A percentile compares a stretch with the other conserved stretches of the same genome.
Evolutionary conservation across 2,329 filamentous ascomycete species (phyloP).

Genomic region (Colletotrichum sojae): DNA sequence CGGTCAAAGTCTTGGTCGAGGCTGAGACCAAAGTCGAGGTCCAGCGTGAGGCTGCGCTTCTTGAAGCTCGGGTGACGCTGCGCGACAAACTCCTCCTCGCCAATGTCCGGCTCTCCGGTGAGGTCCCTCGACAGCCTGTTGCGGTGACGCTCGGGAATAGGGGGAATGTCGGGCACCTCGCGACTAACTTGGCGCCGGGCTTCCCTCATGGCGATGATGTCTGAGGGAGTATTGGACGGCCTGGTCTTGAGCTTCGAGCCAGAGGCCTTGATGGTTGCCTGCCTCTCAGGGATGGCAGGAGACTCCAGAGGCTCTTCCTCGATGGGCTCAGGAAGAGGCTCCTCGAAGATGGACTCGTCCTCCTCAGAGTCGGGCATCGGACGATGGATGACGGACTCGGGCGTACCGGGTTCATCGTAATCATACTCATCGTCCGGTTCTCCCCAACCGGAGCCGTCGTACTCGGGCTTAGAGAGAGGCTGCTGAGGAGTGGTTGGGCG

Average conservation of each 20-base stretch:
- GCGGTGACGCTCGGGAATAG: conserved; percentile 73
- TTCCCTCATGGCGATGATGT: conserved; percentile 87
- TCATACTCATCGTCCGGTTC: conserved; percentile 68
- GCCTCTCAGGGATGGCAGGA: conserved; percentile 81
- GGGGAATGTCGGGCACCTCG: conserved; percentile 73
- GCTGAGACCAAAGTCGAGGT: conserved; percentile 87
- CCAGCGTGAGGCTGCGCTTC: conserved; percentile 85
- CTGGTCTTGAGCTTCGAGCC: conserved; percentile 91
- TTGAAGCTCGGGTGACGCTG: conserved; percentile 81
- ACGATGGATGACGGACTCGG: conserved; percentile 91
- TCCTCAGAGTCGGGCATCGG: conserved; percentile 65
- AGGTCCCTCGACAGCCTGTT: conserved; percentile 67
- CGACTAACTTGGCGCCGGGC: conserved; percentile 87
- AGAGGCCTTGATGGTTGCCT: conserved; percentile 90
- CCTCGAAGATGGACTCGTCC: conserved; percentile 45
- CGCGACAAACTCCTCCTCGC: conserved; percentile 62
- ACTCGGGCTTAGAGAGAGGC: conserved; percentile 70
- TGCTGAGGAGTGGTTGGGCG: conserved; percentile 66
- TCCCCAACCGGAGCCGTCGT: conserved; percentile 75
- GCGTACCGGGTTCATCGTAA: conserved; percentile 76
- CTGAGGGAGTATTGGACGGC: conserved; percentile 88
- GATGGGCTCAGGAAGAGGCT: conserved; percentile 49
- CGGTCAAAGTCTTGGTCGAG: conserved; percentile 94
- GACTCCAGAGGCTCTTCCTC: conserved; percentile 64
- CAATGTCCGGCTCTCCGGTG: conserved; percentile 54